Percentiles rank a stretch among this genome's conserved stretches.
Evolutionary conservation across 306 rosid genomes (phyloP).

Genomic region (Rosa lucieae): DNA sequence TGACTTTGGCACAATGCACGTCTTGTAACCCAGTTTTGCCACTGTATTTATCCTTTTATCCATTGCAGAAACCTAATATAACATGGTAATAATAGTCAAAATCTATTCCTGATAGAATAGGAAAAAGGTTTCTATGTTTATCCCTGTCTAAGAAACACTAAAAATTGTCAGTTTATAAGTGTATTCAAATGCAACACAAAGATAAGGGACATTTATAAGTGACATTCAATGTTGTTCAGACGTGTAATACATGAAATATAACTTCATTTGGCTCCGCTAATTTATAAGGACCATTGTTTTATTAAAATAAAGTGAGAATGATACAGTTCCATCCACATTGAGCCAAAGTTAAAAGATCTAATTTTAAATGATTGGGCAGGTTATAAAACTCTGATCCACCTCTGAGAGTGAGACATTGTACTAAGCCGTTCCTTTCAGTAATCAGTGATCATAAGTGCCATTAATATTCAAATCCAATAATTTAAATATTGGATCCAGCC

Average conservation of each 20-base stretch:
- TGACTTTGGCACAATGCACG: constrained; percentile 67
- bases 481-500: too few relatives aligned
- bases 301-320: not conserved
- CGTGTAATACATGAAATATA: not conserved
- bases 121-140: not conserved
- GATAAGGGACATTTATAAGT: not conserved
- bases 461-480: not conserved
- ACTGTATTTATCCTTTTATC: constrained; percentile 76
- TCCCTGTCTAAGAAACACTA: not conserved
- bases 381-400: not conserved
- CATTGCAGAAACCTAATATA: constrained; percentile 70
- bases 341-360: not conserved
- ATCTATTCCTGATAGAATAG: not conserved
- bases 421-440: too few relatives aligned
- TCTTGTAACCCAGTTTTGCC: constrained; percentile 76
- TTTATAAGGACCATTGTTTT: not conserved
- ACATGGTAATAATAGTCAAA: not conserved
- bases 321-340: not conserved
- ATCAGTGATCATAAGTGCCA: not conserved
- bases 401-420: not conserved
- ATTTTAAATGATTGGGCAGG: not conserved
- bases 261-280: not conserved
- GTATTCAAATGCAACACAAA: not conserved
- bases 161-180: not conserved
- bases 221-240: not conserved